Evolutionary conservation across 306 rosid genomes (phyloP), one percentile per base, ranked within the genome.

Genomic region (Prunus fruticosa): DNA sequence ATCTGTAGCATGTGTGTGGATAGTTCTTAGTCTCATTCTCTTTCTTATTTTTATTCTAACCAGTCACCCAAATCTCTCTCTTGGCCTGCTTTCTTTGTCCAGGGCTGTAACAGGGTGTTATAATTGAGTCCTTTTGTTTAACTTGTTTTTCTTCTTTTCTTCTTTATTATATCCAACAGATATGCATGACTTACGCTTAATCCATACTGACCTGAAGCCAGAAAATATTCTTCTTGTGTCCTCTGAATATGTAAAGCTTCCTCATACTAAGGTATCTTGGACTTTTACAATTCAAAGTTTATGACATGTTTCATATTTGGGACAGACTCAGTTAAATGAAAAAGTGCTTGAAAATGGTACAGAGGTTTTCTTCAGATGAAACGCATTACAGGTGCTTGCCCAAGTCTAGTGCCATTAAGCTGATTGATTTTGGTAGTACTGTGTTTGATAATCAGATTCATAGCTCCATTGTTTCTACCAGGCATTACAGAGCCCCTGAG

Each of bases 401-500:
- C 87, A 93, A 91, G 94, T 93, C 98, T 84, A 91, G 97, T 90
- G 96, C 97, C 86, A 91, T 93, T 91, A 93, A 93, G 96, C 96
- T 93, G 94, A 93, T 93, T 87, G 98, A 93, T 91, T 93, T 93
- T 86, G 98, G 98, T 85, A 93, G 98, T 90, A 79, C 98, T 78
- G 93, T 91, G 73, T 87, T 69, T 90, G 98, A 90, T 80, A 87
- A 88, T 86, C 91, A 93, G 89, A 87, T 72, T 56, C 98, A 88
- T 87, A 88, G 93, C 95, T 91, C 98, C 89, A 87, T 88, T 90
- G 97, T 93, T 83, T 89, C 89, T 81, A 93, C 97, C 77, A 89
- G 98, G 87, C 98, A 93, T 90, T 93, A 93, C 91, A 87, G 97
- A 86, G 97, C 97, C 86, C 98, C 97, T 80, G 98, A 93, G 93